Base-by-base conservation (phyloP, 768 basidiomycete genomes). In the Hydnomerulius pinastri region DNA sequence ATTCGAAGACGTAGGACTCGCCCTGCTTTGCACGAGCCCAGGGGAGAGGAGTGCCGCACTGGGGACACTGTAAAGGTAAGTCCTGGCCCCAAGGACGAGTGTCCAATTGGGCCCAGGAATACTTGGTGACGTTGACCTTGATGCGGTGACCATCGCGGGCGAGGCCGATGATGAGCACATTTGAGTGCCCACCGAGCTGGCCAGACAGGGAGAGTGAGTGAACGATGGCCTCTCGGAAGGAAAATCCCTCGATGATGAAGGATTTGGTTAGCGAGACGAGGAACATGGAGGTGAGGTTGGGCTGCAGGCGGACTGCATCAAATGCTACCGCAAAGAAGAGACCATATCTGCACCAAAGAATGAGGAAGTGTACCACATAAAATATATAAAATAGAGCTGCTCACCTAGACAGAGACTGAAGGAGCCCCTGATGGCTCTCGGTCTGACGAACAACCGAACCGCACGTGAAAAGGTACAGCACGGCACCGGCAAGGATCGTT, bases 21-120 rank as follows among this genome's bases (percentile, higher is more conserved):
- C 2, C 1, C 15, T 2, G 2, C 4, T 4, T 17, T 3, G 27
- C 15, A 7, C 17, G 6, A 0, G 4, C 13, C 48, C 48, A 49
- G 21, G n/a, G 6, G 12, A 28, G 11, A 9, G 28, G 11, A 20
- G 36, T 39, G 1, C 21, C 21, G 30, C 48, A 50, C 11, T 27
- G 23, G 29, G 39, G 28, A 12, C 48, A 50, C 20, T 50, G 41
- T 13, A 43, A 20, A 21, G 48, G 41, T 5, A 43, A n/a, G 30
- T 2, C 8, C 13, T 43, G 5, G 4, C 48, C 42, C 48, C 42
- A 44, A 30, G 41, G 41, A 17, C 4, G 17, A 21, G 23, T 2
- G 17, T 43, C 23, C n/a, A n/a, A 2, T 18, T 48, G 17, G 21
- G n/a, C 24, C 47, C 28, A 48, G 25, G 20, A 23, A 40, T 25